Evolutionary conservation across 345 rosid species (phyloP), one percentile per base, ranked within the genome.

Genomic region (Anacardium occidentale): DNA sequence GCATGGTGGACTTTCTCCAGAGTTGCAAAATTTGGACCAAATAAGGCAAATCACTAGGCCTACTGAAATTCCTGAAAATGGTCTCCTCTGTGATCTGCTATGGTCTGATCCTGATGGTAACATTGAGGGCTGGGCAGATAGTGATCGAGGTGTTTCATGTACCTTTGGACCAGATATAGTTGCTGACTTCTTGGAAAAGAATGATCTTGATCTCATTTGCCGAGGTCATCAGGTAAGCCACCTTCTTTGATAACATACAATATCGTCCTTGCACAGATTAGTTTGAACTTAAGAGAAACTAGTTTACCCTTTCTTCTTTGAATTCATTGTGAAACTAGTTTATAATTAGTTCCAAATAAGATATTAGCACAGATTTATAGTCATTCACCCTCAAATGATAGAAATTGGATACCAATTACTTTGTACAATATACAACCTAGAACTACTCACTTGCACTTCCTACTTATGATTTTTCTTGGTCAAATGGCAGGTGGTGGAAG

Each of bases 1-100:
- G 99, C 99, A 96, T 12, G 99, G 99, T 0, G 99, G 99, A 34
- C 82, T 96, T 54, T 96, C 99, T 0, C 98, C 97, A 0, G 97
- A 90, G 45, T 62, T 96, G 84, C 84, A 86, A 22, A 83, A 79
- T 65, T 52, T 93, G 84, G 83, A 85, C 22, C 98, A 93, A 83
- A 91, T 96, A 71, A 83, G 79, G 76, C 87, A 91, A 73, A 87
- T 96, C 75, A 66, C 79, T 40, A 90, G 99, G 85, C 97, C 99
- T 66, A 83, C 90, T 0, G 99, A 96, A 59, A 86, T 96, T 75
- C 99, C 99, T 3, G 99, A 96, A 42, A 78, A 72, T 17, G 99
- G 99, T 70, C 94, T 93, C 62, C 92, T 96, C 22, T 96, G 99
- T 47, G 99, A 96, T 75, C 85, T 96, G 22, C 90, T 96, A 59